phyloP scores from a whole-genome alignment of 1,284 basidiomycete genomes.

The Meira miltonrushii region DNA sequence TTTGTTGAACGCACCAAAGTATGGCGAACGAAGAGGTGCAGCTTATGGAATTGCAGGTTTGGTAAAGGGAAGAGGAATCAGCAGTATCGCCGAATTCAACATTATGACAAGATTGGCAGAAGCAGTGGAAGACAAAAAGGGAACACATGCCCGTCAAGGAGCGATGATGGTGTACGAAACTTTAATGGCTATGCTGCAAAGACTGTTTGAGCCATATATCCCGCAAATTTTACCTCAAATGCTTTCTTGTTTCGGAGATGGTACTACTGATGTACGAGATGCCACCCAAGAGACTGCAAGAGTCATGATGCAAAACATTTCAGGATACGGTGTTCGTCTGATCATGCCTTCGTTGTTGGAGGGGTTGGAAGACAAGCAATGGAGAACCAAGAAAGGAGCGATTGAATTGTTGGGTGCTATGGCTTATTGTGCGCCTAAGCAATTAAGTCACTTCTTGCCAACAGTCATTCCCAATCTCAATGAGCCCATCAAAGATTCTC shows the following conservation, averaged over 20 bases:
- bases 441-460: slow-evolving; percentile 89
- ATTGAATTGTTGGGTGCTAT: slow-evolving; percentile 98
- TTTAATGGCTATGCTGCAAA: slow-evolving; percentile 76
- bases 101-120: slow-evolving; percentile 70
- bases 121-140: slow-evolving; percentile 84
- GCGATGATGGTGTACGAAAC: slow-evolving; percentile 87
- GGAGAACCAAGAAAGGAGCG: slow-evolving; percentile 96
- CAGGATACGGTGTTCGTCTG: slow-evolving; percentile 66
- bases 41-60: slow-evolving; percentile 94
- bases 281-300: slow-evolving; percentile 87
- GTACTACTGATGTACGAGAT: slow-evolving; percentile 81
- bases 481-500: slow-evolving; percentile 91
- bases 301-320: slow-evolving; percentile 88
- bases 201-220: slow-evolving; percentile 91
- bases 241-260: slow-evolving; percentile 83
- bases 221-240: slow-evolving; percentile 70
- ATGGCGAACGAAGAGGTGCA: slow-evolving; percentile 84
- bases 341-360: slow-evolving; percentile 84
- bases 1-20: slow-evolving; percentile 61
- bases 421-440: slow-evolving; percentile 95
- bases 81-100: slow-evolving; percentile 75
- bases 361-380: slow-evolving; percentile 95
- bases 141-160: slow-evolving; percentile 80
- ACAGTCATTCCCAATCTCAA: slow-evolving; percentile 94
- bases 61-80: slow-evolving; percentile 81